Evolutionary conservation across 345 rosid genomes (phyloP).

Genomic region (Populus pruinosa): DNA sequence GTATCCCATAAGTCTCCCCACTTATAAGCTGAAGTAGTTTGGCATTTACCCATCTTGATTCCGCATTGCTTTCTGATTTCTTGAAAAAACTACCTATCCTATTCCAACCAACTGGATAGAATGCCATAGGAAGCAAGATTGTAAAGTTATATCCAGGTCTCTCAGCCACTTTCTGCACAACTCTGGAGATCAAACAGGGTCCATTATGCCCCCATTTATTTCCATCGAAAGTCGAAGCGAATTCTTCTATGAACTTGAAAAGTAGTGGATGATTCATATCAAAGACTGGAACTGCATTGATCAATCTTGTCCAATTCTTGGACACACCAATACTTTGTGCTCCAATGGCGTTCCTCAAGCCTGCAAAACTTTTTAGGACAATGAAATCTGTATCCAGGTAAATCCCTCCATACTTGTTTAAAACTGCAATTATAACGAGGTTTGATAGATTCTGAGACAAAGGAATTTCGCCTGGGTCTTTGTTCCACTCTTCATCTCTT

Average conservation of each 20-base stretch:
- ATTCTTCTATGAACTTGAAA: conserved; percentile 61
- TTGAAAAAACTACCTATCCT: conserved; percentile 49
- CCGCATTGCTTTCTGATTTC: conserved; percentile 36
- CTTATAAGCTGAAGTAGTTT: conserved; percentile 49
- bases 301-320: conserved; percentile 66
- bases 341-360: conserved; percentile 62
- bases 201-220: conserved; percentile 89
- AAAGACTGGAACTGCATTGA: conserved; percentile 70
- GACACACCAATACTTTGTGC: conserved; percentile 61
- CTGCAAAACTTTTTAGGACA: conserved; percentile 50
- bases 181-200: conserved; percentile 73
- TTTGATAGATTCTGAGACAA: conserved; percentile 72
- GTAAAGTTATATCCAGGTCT: conserved; percentile 42
- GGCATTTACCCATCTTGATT: conserved; percentile 39
- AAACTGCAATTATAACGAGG: conserved; percentile 56
- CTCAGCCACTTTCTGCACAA: conserved; percentile 38
- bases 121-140: conserved; percentile 56
- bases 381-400: conserved; percentile 75
- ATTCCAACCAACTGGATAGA: conserved; percentile 72
- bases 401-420: conserved; percentile 75
- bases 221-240: conserved; percentile 67
- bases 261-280: conserved; percentile 66
- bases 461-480: conserved; percentile 76
- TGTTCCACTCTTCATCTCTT: conserved; percentile 49
- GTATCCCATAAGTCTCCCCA: conserved; percentile 50